Evolutionary conservation across 1,284 basidiomycete species (phyloP).

Genomic region (Nidula niveotomentosa): DNA sequence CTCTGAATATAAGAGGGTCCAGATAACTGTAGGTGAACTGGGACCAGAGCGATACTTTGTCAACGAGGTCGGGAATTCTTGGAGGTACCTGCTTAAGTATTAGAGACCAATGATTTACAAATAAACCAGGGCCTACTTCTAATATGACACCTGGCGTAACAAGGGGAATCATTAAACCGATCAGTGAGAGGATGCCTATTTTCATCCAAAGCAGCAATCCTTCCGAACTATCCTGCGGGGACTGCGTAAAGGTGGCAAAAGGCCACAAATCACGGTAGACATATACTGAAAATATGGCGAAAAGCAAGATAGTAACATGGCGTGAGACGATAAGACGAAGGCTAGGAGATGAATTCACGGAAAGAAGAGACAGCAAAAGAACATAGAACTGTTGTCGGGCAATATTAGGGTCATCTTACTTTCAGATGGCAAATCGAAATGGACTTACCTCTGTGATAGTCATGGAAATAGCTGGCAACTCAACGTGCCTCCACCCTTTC

Average conservation of each 20-base stretch:
- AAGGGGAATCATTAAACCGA: slow-evolving; percentile 6
- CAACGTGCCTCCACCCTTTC: no score
- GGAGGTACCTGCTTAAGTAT: neutral
- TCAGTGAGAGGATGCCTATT: slow-evolving; percentile 1
- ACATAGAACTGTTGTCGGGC: neutral
- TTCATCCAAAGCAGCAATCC: slow-evolving; percentile 1
- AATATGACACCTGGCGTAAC: neutral
- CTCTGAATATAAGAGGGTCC: neutral
- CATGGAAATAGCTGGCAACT: no score
- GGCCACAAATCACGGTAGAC: slow-evolving; percentile 11
- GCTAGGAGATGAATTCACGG: neutral
- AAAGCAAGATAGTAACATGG: neutral
- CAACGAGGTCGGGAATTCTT: neutral
- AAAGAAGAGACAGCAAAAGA: neutral
- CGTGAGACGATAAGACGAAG: neutral
- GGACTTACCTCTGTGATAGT: no score
- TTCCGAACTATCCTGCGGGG: neutral
- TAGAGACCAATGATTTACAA: neutral
- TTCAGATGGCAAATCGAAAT: no score
- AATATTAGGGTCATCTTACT: no score
- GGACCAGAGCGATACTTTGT: neutral
- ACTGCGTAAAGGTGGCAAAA: slow-evolving; percentile 1
- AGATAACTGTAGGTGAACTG: neutral
- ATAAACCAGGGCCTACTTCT: no score
- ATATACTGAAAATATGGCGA: slow-evolving; percentile 2